Evolutionary conservation across 2,329 filamentous ascomycete genomes (phyloP).

Genomic region (Exophiala oligosperma): DNA sequence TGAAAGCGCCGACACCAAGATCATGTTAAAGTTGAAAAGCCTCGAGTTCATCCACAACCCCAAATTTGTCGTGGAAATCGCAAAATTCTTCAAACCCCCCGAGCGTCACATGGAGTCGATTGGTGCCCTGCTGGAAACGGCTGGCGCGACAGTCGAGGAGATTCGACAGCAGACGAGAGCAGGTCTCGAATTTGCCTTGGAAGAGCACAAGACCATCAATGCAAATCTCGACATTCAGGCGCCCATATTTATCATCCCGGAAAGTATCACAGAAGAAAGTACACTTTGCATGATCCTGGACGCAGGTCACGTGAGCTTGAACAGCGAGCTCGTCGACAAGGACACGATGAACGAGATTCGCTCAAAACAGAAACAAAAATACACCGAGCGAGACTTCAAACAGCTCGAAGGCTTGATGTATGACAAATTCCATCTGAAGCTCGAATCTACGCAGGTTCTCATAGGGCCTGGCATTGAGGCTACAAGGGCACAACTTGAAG

Average conservation of each 20-base stretch:
- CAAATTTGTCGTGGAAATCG: slow-evolving; percentile 84
- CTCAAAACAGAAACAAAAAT: slow-evolving; percentile 82
- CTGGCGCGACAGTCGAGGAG: slow-evolving; percentile 92
- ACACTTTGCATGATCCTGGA: slow-evolving; percentile 92
- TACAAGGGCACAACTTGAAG: slow-evolving; percentile 76
- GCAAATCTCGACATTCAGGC: slow-evolving; percentile 94
- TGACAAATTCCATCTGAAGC: slow-evolving; percentile 89
- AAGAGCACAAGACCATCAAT: slow-evolving; percentile 98
- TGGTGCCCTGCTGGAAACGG: slow-evolving; percentile 89
- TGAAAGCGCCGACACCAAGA: slow-evolving; percentile 82
- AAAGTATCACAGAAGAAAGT: slow-evolving; percentile 78
- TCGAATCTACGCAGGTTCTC: slow-evolving; percentile 91
- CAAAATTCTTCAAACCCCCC: slow-evolving; percentile 93
- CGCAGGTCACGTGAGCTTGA: slow-evolving; percentile 92
- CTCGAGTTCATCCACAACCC: slow-evolving; percentile 98
- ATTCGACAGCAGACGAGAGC: slow-evolving; percentile 93
- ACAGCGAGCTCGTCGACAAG: slow-evolving; percentile 89
- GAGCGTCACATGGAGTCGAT: slow-evolving; percentile 99
- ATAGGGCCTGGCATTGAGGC: slow-evolving; percentile 92
- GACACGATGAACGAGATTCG: slow-evolving; percentile 88
- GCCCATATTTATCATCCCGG: slow-evolving; percentile 91
- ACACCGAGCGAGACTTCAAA: slow-evolving; percentile 85
- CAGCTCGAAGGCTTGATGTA: slow-evolving; percentile 93
- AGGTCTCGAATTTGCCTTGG: slow-evolving; percentile 90
- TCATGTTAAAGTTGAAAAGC: slow-evolving; percentile 89